A percentile compares a stretch with the other conserved stretches of the same genome.
Evolutionary conservation across 148 eudicot genomes (phyloP).

Genomic region (Cornus kousa): DNA sequence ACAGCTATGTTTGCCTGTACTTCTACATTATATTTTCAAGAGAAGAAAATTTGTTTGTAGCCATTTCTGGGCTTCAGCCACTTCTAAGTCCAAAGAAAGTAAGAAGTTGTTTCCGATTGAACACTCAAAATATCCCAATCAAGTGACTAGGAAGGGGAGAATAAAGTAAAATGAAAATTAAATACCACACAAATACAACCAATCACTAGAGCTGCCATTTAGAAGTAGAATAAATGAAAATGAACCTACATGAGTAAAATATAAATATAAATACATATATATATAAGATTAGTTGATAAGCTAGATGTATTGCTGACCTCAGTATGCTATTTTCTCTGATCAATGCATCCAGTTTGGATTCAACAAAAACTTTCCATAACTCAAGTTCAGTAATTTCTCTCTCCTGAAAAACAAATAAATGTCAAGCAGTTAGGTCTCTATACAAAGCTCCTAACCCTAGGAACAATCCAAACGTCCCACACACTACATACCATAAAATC

Average conservation of each 20-base stretch:
- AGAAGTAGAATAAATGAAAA: conserved; percentile 1
- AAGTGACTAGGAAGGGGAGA: background rate
- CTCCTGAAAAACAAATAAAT: conserved; percentile 42
- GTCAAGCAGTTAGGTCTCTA: background rate
- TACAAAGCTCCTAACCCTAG: background rate
- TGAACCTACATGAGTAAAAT: background rate
- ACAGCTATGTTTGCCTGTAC: background rate
- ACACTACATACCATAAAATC: conserved; percentile 46
- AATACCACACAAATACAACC: background rate
- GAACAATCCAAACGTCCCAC: background rate
- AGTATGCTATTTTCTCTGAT: conserved; percentile 53
- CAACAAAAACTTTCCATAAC: conserved; percentile 57
- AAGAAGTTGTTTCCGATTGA: background rate
- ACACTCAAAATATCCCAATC: background rate
- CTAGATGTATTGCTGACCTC: conserved; percentile 43
- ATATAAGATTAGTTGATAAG: background rate
- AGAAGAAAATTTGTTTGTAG: background rate
- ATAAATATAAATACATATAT: background rate
- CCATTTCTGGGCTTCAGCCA: background rate
- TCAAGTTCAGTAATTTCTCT: conserved; percentile 49
- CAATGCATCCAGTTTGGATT: conserved; percentile 63
- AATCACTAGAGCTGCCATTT: background rate
- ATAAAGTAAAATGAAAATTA: background rate
- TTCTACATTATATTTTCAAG: background rate
- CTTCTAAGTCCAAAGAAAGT: background rate